phyloP scores from a whole-genome alignment of 1,284 basidiomycete genomes.

The Marasmius fiardii region DNA sequence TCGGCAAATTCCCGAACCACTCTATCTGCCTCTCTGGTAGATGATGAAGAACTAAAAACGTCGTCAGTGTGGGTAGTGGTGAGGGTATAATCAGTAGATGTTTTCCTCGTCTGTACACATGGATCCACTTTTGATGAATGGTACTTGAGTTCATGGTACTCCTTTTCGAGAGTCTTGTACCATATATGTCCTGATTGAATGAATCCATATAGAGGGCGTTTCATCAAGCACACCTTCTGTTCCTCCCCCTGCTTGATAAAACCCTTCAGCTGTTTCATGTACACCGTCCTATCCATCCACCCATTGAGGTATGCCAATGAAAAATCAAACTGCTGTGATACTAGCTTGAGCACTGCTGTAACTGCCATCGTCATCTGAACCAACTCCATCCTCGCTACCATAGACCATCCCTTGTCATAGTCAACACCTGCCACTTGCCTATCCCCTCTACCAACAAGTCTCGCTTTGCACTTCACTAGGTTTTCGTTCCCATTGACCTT shows the following conservation, averaged over 20 bases:
- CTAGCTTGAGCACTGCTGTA: neutral
- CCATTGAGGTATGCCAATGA: neutral
- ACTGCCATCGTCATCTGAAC: neutral
- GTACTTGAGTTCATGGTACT: slow-evolving; percentile 8
- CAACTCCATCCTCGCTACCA: slow-evolving; percentile 10
- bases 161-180: slow-evolving; percentile 9
- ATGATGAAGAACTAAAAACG: slow-evolving; percentile 9
- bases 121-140: slow-evolving; percentile 8
- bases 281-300: neutral
- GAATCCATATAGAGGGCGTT: slow-evolving; percentile 8
- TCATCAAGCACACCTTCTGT: slow-evolving; percentile 4
- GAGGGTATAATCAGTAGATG: slow-evolving; percentile 4
- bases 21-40: slow-evolving; percentile 2
- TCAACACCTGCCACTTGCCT: neutral
- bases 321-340: slow-evolving; percentile 1
- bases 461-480: neutral
- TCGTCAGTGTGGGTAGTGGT: slow-evolving; percentile 13
- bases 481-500: neutral
- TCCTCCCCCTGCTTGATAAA: slow-evolving; percentile 12
- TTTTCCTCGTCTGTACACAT: slow-evolving; percentile 5
- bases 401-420: slow-evolving; percentile 4
- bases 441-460: neutral
- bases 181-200: slow-evolving; percentile 15
- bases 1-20: slow-evolving; percentile 10
- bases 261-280: slow-evolving; percentile 7